These are phyloP conservation scores for Penicillium decumbens DNA, from an alignment of 2,329 filamentous ascomycete genomes.

Conservation along the genomic window DNA sequence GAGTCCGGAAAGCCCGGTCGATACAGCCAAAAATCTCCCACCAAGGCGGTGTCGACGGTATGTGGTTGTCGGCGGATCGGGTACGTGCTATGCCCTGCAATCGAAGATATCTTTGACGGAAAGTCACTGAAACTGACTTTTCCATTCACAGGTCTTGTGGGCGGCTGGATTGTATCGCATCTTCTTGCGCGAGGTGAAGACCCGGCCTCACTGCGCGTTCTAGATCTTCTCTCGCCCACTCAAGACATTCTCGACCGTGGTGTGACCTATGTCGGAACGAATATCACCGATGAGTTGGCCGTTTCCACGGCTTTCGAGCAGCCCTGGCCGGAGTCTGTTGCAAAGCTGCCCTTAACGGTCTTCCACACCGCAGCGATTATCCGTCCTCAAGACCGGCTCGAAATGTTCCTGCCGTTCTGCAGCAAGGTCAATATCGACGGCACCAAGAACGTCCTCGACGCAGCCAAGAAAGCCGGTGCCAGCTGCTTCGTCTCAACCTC, in stretches of 20 bases:
- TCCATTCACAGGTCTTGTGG: conserved; percentile 48
- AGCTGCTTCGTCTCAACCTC: conserved; percentile 53
- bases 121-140: conserved; percentile 3
- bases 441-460: conserved; percentile 48
- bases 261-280: conserved; percentile 46
- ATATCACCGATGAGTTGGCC: conserved; percentile 48
- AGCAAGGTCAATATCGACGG: conserved; percentile 51
- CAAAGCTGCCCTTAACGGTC: conserved; percentile 50
- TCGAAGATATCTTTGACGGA: too few relatives aligned
- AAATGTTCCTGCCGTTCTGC: conserved; percentile 44
- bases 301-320: conserved; percentile 46
- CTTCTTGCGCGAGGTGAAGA: conserved; percentile 52
- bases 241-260: conserved; percentile 42
- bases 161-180: conserved; percentile 52
- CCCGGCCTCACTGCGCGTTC: conserved; percentile 50
- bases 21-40: conserved; percentile 34
- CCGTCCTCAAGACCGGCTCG: conserved; percentile 48
- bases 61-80: conserved; percentile 39
- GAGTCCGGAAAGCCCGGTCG: conserved; percentile 25
- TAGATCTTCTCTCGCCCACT: conserved; percentile 49
- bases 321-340: conserved; percentile 45
- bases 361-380: conserved; percentile 57
- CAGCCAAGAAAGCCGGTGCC: conserved; percentile 46
- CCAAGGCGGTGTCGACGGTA: conserved; percentile 38
- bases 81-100: conserved; percentile 19